Percentiles rank a stretch among this genome's conserved stretches.
Evolutionary conservation across 192 early-diverging fungal species (phyloP).

Genomic region (Allomyces javanicus): DNA sequence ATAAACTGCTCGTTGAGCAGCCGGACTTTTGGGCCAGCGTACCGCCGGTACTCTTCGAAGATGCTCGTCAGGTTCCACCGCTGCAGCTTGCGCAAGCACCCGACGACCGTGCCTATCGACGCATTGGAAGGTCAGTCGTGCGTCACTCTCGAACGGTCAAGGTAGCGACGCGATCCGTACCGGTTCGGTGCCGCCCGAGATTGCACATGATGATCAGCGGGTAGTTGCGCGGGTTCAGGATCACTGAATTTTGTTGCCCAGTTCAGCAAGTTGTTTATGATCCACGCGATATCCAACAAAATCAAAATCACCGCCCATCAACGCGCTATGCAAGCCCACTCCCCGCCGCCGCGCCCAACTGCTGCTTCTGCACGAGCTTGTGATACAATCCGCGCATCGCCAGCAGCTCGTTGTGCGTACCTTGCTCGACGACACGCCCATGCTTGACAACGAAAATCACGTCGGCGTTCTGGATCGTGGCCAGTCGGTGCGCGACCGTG

Average conservation of each 20-base stretch:
- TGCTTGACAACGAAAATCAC: slow-evolving; percentile 43
- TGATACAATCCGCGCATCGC: slow-evolving; percentile 35
- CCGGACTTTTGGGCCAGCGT: slow-evolving; percentile 88
- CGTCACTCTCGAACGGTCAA: too few species aligned
- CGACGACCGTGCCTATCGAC: slow-evolving; percentile 91
- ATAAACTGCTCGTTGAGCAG: slow-evolving; percentile 93
- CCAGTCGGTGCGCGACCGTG: slow-evolving; percentile 51
- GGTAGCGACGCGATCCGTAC: too few species aligned
- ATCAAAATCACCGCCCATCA: too few species aligned
- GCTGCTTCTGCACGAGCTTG: slow-evolving; percentile 39
- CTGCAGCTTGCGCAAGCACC: slow-evolving; percentile 92
- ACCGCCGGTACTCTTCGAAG: slow-evolving; percentile 93
- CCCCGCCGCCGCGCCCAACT: neutral
- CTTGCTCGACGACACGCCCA: slow-evolving; percentile 44
- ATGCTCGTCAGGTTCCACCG: slow-evolving; percentile 95
- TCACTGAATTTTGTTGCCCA: too few species aligned
- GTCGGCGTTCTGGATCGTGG: slow-evolving; percentile 70
- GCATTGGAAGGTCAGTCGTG: too few species aligned
- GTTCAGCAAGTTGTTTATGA: too few species aligned
- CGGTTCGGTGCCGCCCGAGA: slow-evolving; percentile 86
- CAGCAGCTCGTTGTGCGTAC: slow-evolving; percentile 45
- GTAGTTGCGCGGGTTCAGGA: slow-evolving; percentile 70
- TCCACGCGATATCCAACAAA: too few species aligned
- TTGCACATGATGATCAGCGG: slow-evolving; percentile 98
- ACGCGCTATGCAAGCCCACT: too few species aligned